Base-by-base conservation (phyloP, 805 yeast genomes). In the Henningerozyma blattae region DNA sequence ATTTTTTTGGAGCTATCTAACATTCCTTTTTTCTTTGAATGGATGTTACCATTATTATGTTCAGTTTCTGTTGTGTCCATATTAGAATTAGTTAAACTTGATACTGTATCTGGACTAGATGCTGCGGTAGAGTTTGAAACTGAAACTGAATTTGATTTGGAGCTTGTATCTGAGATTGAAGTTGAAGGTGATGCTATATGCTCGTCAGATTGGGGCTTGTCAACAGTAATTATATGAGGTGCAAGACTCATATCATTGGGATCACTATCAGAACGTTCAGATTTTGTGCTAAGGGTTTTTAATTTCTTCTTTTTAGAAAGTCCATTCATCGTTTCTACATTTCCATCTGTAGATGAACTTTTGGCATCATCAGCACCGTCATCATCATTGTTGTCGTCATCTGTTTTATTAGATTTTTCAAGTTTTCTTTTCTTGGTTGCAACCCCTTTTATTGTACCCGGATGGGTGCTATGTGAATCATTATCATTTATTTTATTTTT, bases 1-100 rank as follows among this genome's bases (percentile, higher is more conserved):
- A 49, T 34, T 25, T 47, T 42, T 10, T 51, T 44, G 13, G 48
- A 32, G 22, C 39, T 38, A 33, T 55, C 58, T 16, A 54, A 36
- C 25, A 40, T 46, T n/a, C 34, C 38, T 24, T 34, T 41, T 27
- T 39, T 46, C 30, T 39, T 34, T 8, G 13, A 24, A n/a, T n/a
- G n/a, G n/a, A n/a, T n/a, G n/a, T n/a, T n/a, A n/a, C n/a, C n/a
- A n/a, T n/a, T n/a, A n/a, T n/a, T n/a, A n/a, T n/a, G n/a, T n/a
- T n/a, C n/a, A n/a, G n/a, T n/a, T n/a, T n/a, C n/a, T 5, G 12
- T 22, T 5, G 22, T 16, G 15, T 18, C 18, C 14, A 20, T 12
- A 20, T 20, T 9, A 20, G 24, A 20, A 9, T 12, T 12, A 9
- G 24, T 20, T n/a, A n/a, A n/a, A n/a, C n/a, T n/a, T n/a, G n/a